Conservation (phyloP, 2,329 filamentous ascomycete species). For the Aspergillus quadrilineatus region DNA sequence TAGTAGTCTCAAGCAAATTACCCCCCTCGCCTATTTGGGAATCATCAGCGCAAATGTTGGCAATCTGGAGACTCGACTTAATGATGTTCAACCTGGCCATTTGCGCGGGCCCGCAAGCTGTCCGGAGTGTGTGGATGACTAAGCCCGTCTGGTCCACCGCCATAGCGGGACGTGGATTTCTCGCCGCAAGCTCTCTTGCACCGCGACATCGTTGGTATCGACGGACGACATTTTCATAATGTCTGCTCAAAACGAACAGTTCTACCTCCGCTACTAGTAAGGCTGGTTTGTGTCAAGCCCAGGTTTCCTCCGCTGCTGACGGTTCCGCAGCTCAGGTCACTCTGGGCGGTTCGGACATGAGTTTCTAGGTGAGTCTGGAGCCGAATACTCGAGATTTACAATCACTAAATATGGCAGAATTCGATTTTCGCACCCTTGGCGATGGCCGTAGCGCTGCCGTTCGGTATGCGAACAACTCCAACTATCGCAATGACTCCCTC, state of each 20-base stretch:
- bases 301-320: conserved; percentile 44
- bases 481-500: conserved; percentile 96
- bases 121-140: conserved; percentile 48
- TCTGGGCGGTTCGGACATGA: conserved; percentile 97
- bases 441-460: conserved; percentile 92
- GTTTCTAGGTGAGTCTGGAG: conserved; percentile 72
- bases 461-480: conserved; percentile 98
- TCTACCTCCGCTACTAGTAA: conserved; percentile 98
- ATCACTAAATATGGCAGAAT: conserved; percentile 60
- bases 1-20: conserved; percentile 31
- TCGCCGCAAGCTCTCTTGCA: conserved; percentile 13
- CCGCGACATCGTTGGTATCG: neutral
- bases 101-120: conserved; percentile 38
- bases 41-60: conserved; percentile 37
- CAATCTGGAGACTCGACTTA: conserved; percentile 27
- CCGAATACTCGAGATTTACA: conserved; percentile 1
- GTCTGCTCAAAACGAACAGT: conserved; percentile 72
- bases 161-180: conserved; percentile 11
- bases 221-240: conserved; percentile 47
- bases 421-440: conserved; percentile 89
- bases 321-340: conserved; percentile 76
- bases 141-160: conserved; percentile 30
- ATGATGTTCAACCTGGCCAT: conserved; percentile 42
- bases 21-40: conserved; percentile 38
- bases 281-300: conserved; percentile 38